These are phyloP conservation scores for Tolypocladium amazonense DNA, from an alignment of 2,329 filamentous ascomycete species.

Conservation along the genomic window DNA sequence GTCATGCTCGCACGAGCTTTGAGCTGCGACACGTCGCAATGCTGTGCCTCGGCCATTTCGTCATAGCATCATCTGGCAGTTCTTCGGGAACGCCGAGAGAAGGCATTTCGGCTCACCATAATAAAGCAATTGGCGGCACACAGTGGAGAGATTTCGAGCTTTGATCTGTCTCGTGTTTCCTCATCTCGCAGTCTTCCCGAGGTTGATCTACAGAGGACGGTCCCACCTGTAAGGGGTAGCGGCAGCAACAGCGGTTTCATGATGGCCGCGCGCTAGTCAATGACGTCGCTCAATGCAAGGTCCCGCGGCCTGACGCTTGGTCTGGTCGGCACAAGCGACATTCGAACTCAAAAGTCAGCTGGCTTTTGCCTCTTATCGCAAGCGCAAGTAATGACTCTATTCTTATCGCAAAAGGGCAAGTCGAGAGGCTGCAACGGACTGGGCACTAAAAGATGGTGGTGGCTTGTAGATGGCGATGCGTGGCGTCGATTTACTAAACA, in stretches of 20 bases:
- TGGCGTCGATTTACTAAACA: not conserved
- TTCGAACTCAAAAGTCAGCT: not conserved
- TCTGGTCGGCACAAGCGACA: not conserved
- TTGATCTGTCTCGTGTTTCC: not conserved
- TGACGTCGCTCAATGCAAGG: not conserved
- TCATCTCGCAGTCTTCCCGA: not conserved
- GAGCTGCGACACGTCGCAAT: not conserved
- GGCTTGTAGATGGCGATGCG: not conserved
- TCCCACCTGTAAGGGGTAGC: not conserved
- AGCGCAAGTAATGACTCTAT: not conserved
- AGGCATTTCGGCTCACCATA: not conserved
- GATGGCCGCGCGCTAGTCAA: not conserved
- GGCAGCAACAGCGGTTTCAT: not conserved
- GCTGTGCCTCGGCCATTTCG: not conserved
- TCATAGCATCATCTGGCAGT: not conserved
- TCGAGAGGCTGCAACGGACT: not conserved
- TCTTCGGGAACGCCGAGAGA: no score
- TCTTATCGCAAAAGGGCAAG: not conserved
- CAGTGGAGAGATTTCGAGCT: not conserved
- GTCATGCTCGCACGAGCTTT: not conserved
- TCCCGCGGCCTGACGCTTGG: not conserved
- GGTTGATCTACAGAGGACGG: not conserved
- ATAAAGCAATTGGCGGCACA: not conserved
- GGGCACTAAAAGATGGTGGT: not conserved
- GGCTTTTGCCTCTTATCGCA: not conserved